Evolutionary conservation across 176 grass and related monocot genomes (phyloP).

Genomic region (Dendrocalamus sinicus): DNA sequence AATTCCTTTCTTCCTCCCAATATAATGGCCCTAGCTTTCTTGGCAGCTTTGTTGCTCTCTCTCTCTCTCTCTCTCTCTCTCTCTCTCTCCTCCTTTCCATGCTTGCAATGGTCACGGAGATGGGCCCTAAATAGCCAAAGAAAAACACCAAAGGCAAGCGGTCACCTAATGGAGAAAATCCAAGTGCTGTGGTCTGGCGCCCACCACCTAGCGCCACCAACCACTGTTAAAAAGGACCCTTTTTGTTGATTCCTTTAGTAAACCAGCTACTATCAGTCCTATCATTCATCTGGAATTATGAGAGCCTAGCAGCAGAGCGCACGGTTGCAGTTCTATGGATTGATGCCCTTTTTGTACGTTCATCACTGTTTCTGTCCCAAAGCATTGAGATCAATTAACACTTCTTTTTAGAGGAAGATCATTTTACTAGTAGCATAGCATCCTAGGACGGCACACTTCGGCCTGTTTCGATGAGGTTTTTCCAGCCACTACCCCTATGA

Average conservation of each 20-base stretch:
- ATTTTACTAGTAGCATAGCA: background rate
- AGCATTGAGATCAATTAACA: background rate
- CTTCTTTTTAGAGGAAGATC: background rate
- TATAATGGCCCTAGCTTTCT: conserved; percentile 2
- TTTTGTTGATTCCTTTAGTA: conserved; percentile 25
- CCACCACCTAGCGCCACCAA: conserved; percentile 48
- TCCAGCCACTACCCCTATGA: background rate
- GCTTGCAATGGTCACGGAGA: conserved; percentile 29
- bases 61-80: background rate
- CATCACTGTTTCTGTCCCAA: background rate
- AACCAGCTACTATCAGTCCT: conserved; percentile 16
- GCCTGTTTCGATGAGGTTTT: background rate
- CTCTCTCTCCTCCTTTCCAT: conserved; percentile 14
- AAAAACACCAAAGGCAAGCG: background rate
- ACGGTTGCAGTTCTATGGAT: background rate
- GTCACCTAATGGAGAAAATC: conserved; percentile 37
- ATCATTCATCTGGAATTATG: conserved; percentile 25
- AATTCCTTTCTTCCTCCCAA: background rate
- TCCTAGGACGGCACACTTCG: background rate
- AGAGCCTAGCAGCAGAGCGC: background rate
- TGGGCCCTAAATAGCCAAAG: conserved; percentile 46
- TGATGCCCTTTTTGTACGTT: too few species aligned
- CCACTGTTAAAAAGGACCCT: conserved; percentile 34
- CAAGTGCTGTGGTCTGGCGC: conserved; percentile 21
- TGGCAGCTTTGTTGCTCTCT: conserved; percentile 10